Evolutionary conservation across 1,139 yeast species (phyloP).

Genomic region (Lodderomyces metapsilosis): DNA sequence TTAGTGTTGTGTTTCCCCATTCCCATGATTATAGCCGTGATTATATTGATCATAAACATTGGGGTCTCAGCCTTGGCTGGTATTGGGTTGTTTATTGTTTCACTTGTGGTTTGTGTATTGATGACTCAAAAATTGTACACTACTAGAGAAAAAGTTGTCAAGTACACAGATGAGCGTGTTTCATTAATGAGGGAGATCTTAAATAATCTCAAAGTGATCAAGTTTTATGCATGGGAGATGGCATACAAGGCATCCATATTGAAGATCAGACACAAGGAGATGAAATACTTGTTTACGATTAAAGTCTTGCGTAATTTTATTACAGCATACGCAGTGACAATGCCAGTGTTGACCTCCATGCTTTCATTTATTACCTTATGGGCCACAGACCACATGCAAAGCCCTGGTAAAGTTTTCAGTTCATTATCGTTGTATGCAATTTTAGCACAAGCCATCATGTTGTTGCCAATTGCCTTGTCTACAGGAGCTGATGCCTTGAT

Average conservation of each 20-base stretch:
- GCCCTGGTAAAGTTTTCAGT: constrained; percentile 48
- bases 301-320: constrained; percentile 45
- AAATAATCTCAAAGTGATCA: constrained; percentile 41
- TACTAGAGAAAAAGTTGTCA: constrained; percentile 40
- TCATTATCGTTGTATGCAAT: constrained; percentile 53
- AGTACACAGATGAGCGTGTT: constrained; percentile 42
- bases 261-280: constrained; percentile 37
- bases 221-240: constrained; percentile 49
- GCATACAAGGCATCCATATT: constrained; percentile 41
- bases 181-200: constrained; percentile 46
- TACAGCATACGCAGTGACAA: constrained; percentile 47
- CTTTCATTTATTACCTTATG: constrained; percentile 45
- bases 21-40: constrained; percentile 42
- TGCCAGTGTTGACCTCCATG: constrained; percentile 42
- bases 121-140: constrained; percentile 35
- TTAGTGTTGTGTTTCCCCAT: constrained; percentile 45
- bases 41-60: constrained; percentile 32
- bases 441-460: constrained; percentile 50
- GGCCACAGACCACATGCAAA: constrained; percentile 34
- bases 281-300: constrained; percentile 42
- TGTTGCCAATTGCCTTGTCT: constrained; percentile 54
- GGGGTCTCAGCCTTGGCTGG: constrained; percentile 46
- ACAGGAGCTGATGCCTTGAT: constrained; percentile 55
- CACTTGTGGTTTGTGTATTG: constrained; percentile 37
- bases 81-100: constrained; percentile 41